These are phyloP conservation scores for Rhododendron molle DNA, from an alignment of 148 eudicot species.

Conservation along the genomic window DNA sequence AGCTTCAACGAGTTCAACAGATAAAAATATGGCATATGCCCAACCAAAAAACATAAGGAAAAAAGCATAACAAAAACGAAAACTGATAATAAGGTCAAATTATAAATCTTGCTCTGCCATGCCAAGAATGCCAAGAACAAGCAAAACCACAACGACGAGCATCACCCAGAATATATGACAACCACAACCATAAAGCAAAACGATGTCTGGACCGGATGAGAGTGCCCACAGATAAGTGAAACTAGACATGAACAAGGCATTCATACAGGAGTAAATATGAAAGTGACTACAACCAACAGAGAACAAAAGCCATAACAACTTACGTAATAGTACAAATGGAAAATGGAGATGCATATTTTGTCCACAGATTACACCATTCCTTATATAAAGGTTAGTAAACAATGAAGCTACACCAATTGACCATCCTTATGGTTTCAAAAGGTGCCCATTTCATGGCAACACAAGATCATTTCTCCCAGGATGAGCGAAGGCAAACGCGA, in stretches of 20 bases:
- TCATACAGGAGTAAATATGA: neutral
- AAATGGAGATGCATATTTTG: conserved; percentile 6
- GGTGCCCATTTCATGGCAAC: conserved; percentile 9
- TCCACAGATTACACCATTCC: neutral
- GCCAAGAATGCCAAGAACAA: neutral
- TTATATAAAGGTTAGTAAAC: conserved; percentile 7
- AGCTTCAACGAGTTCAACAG: neutral
- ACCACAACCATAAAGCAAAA: neutral
- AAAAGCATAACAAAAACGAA: neutral
- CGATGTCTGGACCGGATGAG: neutral
- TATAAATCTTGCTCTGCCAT: neutral
- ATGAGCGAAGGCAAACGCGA: conserved; percentile 45
- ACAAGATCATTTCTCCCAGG: conserved; percentile 28
- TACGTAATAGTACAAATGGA: neutral
- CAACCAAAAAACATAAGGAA: neutral
- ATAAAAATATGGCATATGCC: neutral
- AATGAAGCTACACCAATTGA: conserved; percentile 14
- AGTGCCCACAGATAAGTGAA: neutral
- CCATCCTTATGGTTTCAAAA: conserved; percentile 2
- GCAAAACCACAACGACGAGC: neutral
- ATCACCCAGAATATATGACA: neutral
- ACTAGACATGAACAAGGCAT: neutral
- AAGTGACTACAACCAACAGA: conserved; percentile 11
- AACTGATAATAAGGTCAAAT: neutral
- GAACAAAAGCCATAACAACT: conserved; percentile 15